Conservation (phyloP, 2,329 filamentous ascomycete species). For the Phaeophleospora eucalypticola region DNA sequence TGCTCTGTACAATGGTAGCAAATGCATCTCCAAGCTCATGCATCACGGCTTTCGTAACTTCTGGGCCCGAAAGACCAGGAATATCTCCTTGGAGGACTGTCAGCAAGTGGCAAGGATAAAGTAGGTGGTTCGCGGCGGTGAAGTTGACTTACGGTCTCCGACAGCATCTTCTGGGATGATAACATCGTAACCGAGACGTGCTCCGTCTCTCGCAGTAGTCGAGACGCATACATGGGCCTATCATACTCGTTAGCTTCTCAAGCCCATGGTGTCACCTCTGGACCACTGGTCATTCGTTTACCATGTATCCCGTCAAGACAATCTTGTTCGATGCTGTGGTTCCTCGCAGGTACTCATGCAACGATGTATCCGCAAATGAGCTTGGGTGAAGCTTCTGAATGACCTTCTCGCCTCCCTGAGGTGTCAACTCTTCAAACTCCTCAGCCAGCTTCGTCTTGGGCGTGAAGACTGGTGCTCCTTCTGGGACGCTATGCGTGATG, state of each 20-base stretch:
- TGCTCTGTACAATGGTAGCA: conserved; percentile 55
- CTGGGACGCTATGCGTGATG: conserved; percentile 56
- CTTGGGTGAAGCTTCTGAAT: conserved; percentile 57
- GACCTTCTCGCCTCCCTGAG: conserved; percentile 53
- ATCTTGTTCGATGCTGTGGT: conserved; percentile 53
- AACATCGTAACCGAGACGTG: conserved; percentile 61
- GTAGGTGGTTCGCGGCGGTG: too few relatives aligned
- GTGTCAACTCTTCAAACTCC: conserved; percentile 57
- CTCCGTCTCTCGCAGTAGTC: conserved; percentile 59
- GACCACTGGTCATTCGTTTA: too few relatives aligned
- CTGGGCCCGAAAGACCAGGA: conserved; percentile 55
- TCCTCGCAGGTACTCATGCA: conserved; percentile 53
- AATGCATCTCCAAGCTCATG: conserved; percentile 61
- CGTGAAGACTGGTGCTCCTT: conserved; percentile 63
- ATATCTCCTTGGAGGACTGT: too few relatives aligned
- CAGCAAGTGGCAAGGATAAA: too few relatives aligned
- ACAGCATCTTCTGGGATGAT: conserved; percentile 59
- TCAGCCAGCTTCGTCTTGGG: conserved; percentile 56
- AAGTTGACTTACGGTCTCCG: too few relatives aligned
- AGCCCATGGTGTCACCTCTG: neutral
- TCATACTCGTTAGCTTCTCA: neutral
- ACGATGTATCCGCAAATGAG: conserved; percentile 57
- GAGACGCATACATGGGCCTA: conserved; percentile 63
- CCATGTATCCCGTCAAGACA: conserved; percentile 59
- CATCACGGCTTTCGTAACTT: conserved; percentile 52